These are phyloP conservation scores for Talaromyces ruber DNA, from an alignment of 495 filamentous ascomycete species.

Conservation along the genomic window DNA sequence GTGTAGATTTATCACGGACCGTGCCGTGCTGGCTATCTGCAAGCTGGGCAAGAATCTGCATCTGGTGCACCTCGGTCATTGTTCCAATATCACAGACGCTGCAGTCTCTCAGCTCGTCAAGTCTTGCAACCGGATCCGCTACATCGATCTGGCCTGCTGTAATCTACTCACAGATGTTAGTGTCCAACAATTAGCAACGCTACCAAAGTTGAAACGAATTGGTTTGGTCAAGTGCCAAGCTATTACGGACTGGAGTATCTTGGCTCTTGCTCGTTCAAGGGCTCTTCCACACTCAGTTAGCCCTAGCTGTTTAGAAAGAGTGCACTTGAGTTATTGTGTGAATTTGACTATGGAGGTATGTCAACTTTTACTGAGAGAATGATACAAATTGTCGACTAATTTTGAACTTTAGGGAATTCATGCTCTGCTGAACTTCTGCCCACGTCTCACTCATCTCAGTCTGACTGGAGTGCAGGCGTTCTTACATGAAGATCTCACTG, in stretches of 20 bases:
- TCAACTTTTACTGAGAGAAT: not conserved
- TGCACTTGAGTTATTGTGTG: constrained; percentile 94
- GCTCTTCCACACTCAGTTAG: constrained; percentile 30
- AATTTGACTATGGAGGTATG: constrained; percentile 71
- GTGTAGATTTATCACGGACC: constrained; percentile 85
- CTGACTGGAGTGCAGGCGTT: constrained; percentile 87
- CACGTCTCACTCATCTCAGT: constrained; percentile 87
- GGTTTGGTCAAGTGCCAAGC: constrained; percentile 87
- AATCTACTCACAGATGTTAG: constrained; percentile 79
- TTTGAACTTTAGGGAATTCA: constrained; percentile 69
- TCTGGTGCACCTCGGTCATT: constrained; percentile 93
- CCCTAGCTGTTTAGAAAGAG: constrained; percentile 69
- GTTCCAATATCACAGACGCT: constrained; percentile 77
- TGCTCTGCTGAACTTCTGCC: constrained; percentile 80
- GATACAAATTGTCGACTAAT: constrained; percentile 8
- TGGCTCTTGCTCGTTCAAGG: constrained; percentile 62
- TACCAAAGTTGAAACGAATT: constrained; percentile 90
- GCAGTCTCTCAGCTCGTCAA: constrained; percentile 78
- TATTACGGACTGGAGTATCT: constrained; percentile 85
- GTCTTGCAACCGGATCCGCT: constrained; percentile 85
- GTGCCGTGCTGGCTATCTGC: constrained; percentile 77
- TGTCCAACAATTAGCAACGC: constrained; percentile 70
- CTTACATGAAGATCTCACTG: constrained; percentile 64
- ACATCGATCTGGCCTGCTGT: constrained; percentile 96
- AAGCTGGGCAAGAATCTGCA: constrained; percentile 92